Evolutionary conservation across 495 filamentous ascomycete species (phyloP).

Genomic region (Hypomontagnella monticulosa): DNA sequence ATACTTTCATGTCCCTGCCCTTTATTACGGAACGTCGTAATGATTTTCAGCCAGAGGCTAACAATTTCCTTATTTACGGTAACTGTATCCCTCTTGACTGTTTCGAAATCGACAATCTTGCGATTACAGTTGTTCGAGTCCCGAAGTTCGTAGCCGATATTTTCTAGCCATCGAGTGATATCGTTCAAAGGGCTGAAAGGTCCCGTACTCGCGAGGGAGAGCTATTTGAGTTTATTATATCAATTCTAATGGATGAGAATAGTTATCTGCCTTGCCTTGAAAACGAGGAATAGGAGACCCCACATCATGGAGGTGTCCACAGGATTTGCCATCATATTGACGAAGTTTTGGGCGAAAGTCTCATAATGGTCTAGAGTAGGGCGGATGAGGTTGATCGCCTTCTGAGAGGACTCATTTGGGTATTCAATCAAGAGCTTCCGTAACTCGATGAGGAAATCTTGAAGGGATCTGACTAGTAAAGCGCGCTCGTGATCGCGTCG

Average conservation of each 20-base stretch:
- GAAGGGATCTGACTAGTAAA: constrained; percentile 1
- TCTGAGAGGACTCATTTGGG: background rate
- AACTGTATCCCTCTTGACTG: constrained; percentile 15
- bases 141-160: constrained; percentile 3
- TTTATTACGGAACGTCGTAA: constrained; percentile 16
- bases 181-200: background rate
- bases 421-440: constrained; percentile 2
- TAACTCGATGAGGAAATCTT: constrained; percentile 1
- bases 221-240: background rate
- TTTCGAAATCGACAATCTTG: constrained; percentile 4
- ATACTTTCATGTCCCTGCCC: constrained; percentile 8
- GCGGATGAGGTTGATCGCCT: constrained; percentile 3
- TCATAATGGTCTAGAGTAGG: constrained; percentile 23
- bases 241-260: background rate
- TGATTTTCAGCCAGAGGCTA: constrained; percentile 20
- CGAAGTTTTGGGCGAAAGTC: constrained; percentile 11
- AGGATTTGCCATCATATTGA: constrained; percentile 12
- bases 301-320: constrained; percentile 28
- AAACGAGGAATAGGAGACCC: constrained; percentile 19
- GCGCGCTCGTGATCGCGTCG: constrained; percentile 10
- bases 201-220: constrained; percentile 12
- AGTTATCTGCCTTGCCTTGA: constrained; percentile 9
- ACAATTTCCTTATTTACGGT: constrained; percentile 19
- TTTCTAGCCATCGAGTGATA: constrained; percentile 9
- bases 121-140: constrained; percentile 9